Conservation (phyloP, 345 rosid species). For the Moricandia moricandioides region DNA sequence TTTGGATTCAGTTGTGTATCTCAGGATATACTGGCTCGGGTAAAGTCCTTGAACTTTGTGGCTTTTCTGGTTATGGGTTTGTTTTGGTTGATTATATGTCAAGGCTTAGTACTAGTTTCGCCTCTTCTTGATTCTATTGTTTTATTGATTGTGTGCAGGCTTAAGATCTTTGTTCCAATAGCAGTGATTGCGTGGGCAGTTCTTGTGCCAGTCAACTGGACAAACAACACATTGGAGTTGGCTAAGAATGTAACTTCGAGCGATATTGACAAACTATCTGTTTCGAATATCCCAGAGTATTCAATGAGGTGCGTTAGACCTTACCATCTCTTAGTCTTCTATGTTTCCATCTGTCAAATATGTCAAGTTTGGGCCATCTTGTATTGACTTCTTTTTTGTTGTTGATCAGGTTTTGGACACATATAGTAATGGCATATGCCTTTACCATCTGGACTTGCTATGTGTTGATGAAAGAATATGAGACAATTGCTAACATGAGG, state of each 20-base stretch:
- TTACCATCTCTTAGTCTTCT: background rate
- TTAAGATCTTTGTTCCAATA: slow-evolving; percentile 84
- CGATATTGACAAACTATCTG: slow-evolving; percentile 84
- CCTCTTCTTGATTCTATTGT: background rate
- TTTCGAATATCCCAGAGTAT: slow-evolving; percentile 67
- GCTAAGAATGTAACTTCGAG: slow-evolving; percentile 68
- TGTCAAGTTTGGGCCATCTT: background rate
- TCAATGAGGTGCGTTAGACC: slow-evolving; percentile 58
- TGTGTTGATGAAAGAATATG: slow-evolving; percentile 81
- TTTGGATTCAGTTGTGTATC: slow-evolving; percentile 89
- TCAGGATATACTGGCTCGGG: slow-evolving; percentile 95
- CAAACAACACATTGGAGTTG: slow-evolving; percentile 51
- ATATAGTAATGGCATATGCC: slow-evolving; percentile 82
- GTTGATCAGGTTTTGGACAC: slow-evolving; percentile 77
- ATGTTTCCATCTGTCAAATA: background rate
- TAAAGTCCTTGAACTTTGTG: slow-evolving; percentile 32
- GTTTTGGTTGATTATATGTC: background rate
- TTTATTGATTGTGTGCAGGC: slow-evolving; percentile 40
- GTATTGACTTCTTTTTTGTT: background rate
- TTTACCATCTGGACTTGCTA: slow-evolving; percentile 90
- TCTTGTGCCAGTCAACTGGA: slow-evolving; percentile 81
- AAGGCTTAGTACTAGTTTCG: background rate
- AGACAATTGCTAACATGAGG: slow-evolving; percentile 70
- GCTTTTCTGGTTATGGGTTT: background rate
- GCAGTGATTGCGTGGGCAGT: slow-evolving; percentile 73